Evolutionary conservation across 805 yeast genomes (phyloP).

Genomic region (Candida palmyrensis): DNA sequence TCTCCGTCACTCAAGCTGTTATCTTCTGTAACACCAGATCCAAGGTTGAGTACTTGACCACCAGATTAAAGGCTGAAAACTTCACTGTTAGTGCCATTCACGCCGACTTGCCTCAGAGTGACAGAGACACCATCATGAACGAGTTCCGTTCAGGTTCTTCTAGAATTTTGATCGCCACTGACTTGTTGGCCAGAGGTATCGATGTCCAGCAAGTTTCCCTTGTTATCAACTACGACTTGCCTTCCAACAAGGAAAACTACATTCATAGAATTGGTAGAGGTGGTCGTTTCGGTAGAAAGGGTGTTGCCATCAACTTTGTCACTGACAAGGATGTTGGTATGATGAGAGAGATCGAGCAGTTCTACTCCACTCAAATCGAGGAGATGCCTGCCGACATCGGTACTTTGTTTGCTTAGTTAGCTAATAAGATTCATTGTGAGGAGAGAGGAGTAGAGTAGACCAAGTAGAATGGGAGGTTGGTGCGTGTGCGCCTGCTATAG

Average conservation of each 20-base stretch:
- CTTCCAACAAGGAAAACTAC: slow-evolving; percentile 86
- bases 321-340: slow-evolving; percentile 71
- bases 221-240: slow-evolving; percentile 91
- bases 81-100: slow-evolving; percentile 94
- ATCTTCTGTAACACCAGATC: slow-evolving; percentile 95
- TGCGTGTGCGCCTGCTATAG: not conserved
- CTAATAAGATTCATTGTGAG: no score
- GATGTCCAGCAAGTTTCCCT: slow-evolving; percentile 97
- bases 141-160: slow-evolving; percentile 95
- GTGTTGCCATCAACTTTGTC: slow-evolving; percentile 93
- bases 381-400: slow-evolving; percentile 84
- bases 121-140: slow-evolving; percentile 91
- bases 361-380: slow-evolving; percentile 82
- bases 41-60: slow-evolving; percentile 86
- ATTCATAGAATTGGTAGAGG: slow-evolving; percentile 98
- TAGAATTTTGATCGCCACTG: slow-evolving; percentile 88
- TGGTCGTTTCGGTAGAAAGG: slow-evolving; percentile 98
- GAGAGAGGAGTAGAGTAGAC: slow-evolving; percentile 1
- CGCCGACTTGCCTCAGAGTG: slow-evolving; percentile 90
- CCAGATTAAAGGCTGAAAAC: slow-evolving; percentile 67
- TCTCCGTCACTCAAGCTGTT: slow-evolving; percentile 95
- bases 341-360: slow-evolving; percentile 82
- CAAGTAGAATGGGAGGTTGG: not conserved
- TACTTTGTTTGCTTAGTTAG: slow-evolving; percentile 37
- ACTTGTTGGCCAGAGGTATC: slow-evolving; percentile 95